Percentiles rank a stretch among this genome's conserved stretches.
phyloP scores from a whole-genome alignment of 2,329 filamentous ascomycete genomes.

The Ascochyta rabiei region DNA sequence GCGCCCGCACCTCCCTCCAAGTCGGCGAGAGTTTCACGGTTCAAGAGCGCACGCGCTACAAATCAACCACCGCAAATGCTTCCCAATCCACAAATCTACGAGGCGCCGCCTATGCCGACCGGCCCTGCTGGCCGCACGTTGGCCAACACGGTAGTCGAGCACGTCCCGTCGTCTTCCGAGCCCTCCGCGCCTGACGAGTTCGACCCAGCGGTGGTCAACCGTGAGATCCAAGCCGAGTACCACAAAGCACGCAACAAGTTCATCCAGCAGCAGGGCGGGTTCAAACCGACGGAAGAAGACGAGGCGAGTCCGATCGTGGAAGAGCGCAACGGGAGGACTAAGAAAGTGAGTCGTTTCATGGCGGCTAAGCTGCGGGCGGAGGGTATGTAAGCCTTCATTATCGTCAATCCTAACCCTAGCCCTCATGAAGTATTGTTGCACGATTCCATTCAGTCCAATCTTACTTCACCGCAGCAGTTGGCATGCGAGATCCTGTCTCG shows the following conservation, averaged over 20 bases:
- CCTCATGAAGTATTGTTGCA: no score
- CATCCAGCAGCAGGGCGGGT: conserved; percentile 83
- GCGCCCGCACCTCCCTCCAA: conserved; percentile 26
- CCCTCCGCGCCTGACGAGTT: conserved; percentile 56
- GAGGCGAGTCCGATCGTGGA: conserved; percentile 69
- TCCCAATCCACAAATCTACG: conserved; percentile 31
- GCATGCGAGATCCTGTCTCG: no score
- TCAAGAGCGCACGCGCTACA: conserved; percentile 45
- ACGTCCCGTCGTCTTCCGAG: conserved; percentile 45
- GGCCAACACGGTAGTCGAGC: conserved; percentile 64
- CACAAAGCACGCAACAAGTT: conserved; percentile 81
- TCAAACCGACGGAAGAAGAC: conserved; percentile 71
- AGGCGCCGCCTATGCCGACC: conserved; percentile 41
- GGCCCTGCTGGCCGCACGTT: conserved; percentile 59
- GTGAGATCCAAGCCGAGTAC: conserved; percentile 82
- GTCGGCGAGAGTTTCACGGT: conserved; percentile 48
- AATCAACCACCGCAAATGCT: conserved; percentile 24
- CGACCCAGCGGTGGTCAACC: conserved; percentile 73
- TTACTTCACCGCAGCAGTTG: no score
- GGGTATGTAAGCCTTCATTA: conserved; percentile 34
- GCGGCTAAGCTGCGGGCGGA: conserved; percentile 64
- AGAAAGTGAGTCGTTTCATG: conserved; percentile 74
- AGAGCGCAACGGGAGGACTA: conserved; percentile 64
- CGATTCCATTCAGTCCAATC: no score
- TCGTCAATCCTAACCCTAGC: no score